Conservation (phyloP, 306 rosid species). For the Acacia crassicarpa region DNA sequence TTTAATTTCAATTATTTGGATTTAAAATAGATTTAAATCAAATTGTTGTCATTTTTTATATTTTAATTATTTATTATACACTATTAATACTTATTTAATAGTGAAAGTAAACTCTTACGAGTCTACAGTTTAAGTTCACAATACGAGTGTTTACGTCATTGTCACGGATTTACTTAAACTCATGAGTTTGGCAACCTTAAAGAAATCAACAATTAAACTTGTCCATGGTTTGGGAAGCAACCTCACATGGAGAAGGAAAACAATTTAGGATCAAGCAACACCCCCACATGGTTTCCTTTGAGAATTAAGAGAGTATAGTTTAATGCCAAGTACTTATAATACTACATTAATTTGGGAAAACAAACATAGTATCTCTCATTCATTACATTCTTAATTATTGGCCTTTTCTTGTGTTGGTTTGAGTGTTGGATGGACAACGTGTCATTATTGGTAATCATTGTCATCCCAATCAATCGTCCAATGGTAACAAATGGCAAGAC, state of each 20-base stretch:
- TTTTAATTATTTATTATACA: too few species aligned
- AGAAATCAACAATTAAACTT: background rate
- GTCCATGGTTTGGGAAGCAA: background rate
- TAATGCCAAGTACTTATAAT: background rate
- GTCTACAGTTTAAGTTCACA: too few species aligned
- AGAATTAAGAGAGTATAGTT: background rate
- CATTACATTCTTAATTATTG: background rate
- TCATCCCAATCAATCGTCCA: background rate
- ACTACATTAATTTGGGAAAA: background rate
- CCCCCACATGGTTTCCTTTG: slow-evolving; percentile 49
- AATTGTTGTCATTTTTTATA: too few species aligned
- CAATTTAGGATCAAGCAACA: slow-evolving; percentile 34
- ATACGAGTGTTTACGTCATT: too few species aligned
- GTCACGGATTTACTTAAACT: too few species aligned
- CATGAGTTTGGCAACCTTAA: too few species aligned
- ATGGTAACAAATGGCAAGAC: too few species aligned
- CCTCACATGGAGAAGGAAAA: background rate
- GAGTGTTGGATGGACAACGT: background rate
- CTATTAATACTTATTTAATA: too few species aligned
- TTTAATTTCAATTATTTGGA: too few species aligned
- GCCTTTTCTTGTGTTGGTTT: background rate
- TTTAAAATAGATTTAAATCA: too few species aligned
- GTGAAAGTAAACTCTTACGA: too few species aligned
- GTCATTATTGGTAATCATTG: background rate
- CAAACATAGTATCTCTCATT: background rate